These are phyloP conservation scores for Marsdenia floribunda DNA, from an alignment of 257 asterid genomes.

Conservation along the genomic window DNA sequence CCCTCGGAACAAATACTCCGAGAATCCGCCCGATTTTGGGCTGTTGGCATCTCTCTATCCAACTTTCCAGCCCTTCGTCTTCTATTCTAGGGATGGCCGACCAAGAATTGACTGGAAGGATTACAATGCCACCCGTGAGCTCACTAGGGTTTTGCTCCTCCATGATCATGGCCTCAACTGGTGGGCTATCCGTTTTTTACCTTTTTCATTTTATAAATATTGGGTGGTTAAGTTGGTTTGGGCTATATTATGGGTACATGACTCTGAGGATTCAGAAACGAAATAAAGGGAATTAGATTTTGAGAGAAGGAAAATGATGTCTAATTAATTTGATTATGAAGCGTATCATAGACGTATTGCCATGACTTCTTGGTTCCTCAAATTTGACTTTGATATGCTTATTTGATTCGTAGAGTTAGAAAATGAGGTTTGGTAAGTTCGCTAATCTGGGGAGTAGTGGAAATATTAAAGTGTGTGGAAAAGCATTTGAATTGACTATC, in stretches of 20 bases:
- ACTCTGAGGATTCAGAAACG: background rate
- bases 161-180: slow-evolving; percentile 76
- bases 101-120: slow-evolving; percentile 94
- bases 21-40: slow-evolving; percentile 78
- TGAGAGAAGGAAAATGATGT: background rate
- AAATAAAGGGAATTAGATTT: no score
- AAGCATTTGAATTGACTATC: background rate
- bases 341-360: no score
- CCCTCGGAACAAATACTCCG: slow-evolving; percentile 69
- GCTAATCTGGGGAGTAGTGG: background rate
- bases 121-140: slow-evolving; percentile 89
- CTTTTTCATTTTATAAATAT: background rate
- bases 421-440: background rate
- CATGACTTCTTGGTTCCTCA: background rate
- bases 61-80: slow-evolving; percentile 57
- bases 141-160: slow-evolving; percentile 68
- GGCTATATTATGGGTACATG: background rate
- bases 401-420: background rate
- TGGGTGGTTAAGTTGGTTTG: background rate
- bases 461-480: background rate
- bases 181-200: slow-evolving; percentile 16
- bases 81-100: slow-evolving; percentile 51
- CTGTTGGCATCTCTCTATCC: slow-evolving; percentile 59
- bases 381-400: background rate
- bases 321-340: background rate